Percentiles rank a stretch among this genome's conserved stretches.
These are phyloP conservation scores for Aureobasidium namibiae DNA, from an alignment of 2,329 filamentous ascomycete genomes.

Conservation along the genomic window DNA sequence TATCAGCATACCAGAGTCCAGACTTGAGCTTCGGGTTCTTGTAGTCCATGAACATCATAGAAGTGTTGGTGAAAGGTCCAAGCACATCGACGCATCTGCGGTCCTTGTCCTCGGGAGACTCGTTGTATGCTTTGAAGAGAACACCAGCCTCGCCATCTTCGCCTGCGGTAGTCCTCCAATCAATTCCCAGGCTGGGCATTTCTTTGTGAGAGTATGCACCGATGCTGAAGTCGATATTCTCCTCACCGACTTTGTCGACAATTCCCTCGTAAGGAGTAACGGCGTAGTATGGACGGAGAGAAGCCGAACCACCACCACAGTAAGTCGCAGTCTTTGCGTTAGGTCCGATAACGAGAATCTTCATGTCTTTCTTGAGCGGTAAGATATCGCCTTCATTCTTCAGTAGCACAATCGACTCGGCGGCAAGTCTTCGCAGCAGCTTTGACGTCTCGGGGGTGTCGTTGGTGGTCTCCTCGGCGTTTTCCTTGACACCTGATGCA, in stretches of 20 bases:
- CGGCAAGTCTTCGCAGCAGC: constrained; percentile 22
- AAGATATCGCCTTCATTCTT: constrained; percentile 61
- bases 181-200: background rate
- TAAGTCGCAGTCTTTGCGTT: constrained; percentile 61
- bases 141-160: background rate
- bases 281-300: constrained; percentile 27
- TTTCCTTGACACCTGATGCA: constrained; percentile 21
- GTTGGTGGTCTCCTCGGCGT: constrained; percentile 22
- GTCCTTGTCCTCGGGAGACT: constrained; percentile 37
- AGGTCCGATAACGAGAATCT: constrained; percentile 64
- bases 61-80: constrained; percentile 29
- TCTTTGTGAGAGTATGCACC: constrained; percentile 18
- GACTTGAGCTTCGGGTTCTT: constrained; percentile 30
- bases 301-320: constrained; percentile 27
- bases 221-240: constrained; percentile 14
- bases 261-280: constrained; percentile 26
- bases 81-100: constrained; percentile 47
- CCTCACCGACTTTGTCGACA: constrained; percentile 18
- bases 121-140: constrained; percentile 38
- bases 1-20: constrained; percentile 33
- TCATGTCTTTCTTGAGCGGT: constrained; percentile 58
- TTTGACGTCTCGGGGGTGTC: constrained; percentile 26
- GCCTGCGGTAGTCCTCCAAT: background rate
- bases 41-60: constrained; percentile 45
- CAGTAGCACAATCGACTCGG: constrained; percentile 32